Evolutionary conservation across 139 green algal species (phyloP), one percentile per base, ranked within the genome.

Genomic region (Monoraphidium neglectum): DNA sequence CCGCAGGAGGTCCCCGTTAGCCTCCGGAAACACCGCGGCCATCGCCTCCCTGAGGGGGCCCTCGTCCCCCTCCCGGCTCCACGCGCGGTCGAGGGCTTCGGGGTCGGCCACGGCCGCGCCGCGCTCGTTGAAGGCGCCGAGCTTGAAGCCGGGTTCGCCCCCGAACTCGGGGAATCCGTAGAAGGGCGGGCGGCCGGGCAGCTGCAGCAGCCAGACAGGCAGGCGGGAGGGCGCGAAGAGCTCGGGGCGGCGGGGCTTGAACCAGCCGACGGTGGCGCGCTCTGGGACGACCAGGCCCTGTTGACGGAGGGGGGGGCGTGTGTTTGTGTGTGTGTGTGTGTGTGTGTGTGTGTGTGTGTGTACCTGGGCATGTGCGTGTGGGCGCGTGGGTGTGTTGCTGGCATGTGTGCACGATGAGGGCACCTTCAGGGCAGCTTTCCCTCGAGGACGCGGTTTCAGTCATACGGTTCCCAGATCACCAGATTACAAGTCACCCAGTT

Each of bases 141-240:
- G 73, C 61, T 85, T 38, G 23, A 74, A 70, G 51, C 73, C 73
- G 35, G 73, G 32, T 23, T 71, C 12, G 3, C 38, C 24, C 5
- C 62, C 62, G 43, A 79, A 72, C n/a, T 85, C 71, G 0, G 91
- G 91, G 72, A 95, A 95, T 33, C 86, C 87, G 59, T 93, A 93
- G 51, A 81, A 90, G 5, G 51, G 66, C 12, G 23, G 84, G 78
- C 15, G 43, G 26, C 43, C 43, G 8, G 43, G 43, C 43, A 51
- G 8, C 30, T 92, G 72, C 4, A 93, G n/a, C 12, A 93, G 75
- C 57, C 84, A 91, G 15, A 88, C 82, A 0, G 90, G 90, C 43
- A 91, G 88, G n/a, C 8, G 38, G 24, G 77, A 53, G 38, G 53
- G 72, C 23, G 60, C 36, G 59, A 78, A 86, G 10, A 74, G 43